Base-by-base conservation (phyloP, 2,329 filamentous ascomycete species). In the Alternaria sp. region DNA sequence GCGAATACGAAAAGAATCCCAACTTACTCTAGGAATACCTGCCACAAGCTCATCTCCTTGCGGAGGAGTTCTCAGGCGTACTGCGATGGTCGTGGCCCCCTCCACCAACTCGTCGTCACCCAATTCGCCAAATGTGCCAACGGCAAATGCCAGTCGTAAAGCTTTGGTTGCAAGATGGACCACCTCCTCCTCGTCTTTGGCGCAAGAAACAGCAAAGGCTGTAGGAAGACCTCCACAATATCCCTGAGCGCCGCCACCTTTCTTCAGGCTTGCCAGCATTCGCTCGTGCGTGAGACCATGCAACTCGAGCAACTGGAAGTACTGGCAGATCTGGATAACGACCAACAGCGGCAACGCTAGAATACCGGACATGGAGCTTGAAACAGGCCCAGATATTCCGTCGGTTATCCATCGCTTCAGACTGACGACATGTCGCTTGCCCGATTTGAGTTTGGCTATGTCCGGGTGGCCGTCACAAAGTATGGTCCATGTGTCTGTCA, bases 261-360 rank as follows among this genome's bases (percentile, higher is more conserved):
- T 57, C 30, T 66, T 40, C 47, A 57, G 56, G 17, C 57, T 63
- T 46, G 45, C 32, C 19, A 71, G 50, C 54, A 63, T 57, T 44
- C 56, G 43, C 15, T 66, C 54, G 21, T 68, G 60, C 63, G 70
- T 47, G 46, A 63, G 26, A 64, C 32, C 13, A 26, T 60, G 21
- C 44, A 56, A 13, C 21, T 68, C 59, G 12, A 73, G 61, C 47
- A 61, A 68, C 28, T 69, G 69, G 55, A 73, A 72, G 50, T 73
- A 73, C 25, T 73, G 70, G 44, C 65, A 61, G 15, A 63, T 58
- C 30, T 73, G 70, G n/a, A 73, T 66, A 32, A 70, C 45, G 11
- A 64, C 57, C 45, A 73, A 47, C 17, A 73, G 52, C 6, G 70
- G 70, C n/a, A 73, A 60, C 4, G 66, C 52, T 15, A 71, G 21